Base-by-base conservation (phyloP, 345 rosid species). In the Kernera saxatilis region DNA sequence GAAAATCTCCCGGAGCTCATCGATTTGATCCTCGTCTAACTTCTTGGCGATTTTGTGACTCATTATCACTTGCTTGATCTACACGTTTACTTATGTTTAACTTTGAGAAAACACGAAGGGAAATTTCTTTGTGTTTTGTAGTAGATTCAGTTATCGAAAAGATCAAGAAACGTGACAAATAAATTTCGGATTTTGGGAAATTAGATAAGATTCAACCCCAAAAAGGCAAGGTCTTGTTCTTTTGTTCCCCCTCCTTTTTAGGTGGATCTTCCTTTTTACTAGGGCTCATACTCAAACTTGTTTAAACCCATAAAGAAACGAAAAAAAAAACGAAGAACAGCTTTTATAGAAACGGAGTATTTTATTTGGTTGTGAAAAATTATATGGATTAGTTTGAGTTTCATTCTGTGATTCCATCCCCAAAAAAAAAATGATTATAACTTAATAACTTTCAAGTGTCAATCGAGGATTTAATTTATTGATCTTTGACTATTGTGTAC, bases 1-100 rank as follows among this genome's bases (percentile, higher is more conserved):
- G 77, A 93, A 93, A 44, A 89, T 87, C 58, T 91, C 88, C 3
- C 88, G 89, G 11, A 93, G 84, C 63, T 93, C 95, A 3, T 87
- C 72, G 55, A 91, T 82, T 67, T 93, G 97, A 14, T 82, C 94
- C 3, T 89, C 96, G 64, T 88, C 88, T 51, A 88, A 80, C 80
- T 86, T 79, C 77, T 54, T 81, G 17, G 79, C 77, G 46, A 80
- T 76, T 70, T 80, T 82, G 75, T 73, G 76, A 76, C 82, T 84
- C 87, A 85, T 87, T 37, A 18, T 57, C 46, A 30, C 30, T 73
- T 61, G 33, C 78, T 35, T 69, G 58, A 59, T 19, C 21, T 35
- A 52, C 36, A 69, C 53, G 70, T 43, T 75, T 60, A 22, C 65
- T 39, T 39, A 14, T 48, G 44, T 15, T 1, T 49, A 49, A 19